Evolutionary conservation across 2,329 filamentous ascomycete genomes (phyloP), one percentile per base, ranked within the genome.

Genomic region (Niveomyces coronatus): DNA sequence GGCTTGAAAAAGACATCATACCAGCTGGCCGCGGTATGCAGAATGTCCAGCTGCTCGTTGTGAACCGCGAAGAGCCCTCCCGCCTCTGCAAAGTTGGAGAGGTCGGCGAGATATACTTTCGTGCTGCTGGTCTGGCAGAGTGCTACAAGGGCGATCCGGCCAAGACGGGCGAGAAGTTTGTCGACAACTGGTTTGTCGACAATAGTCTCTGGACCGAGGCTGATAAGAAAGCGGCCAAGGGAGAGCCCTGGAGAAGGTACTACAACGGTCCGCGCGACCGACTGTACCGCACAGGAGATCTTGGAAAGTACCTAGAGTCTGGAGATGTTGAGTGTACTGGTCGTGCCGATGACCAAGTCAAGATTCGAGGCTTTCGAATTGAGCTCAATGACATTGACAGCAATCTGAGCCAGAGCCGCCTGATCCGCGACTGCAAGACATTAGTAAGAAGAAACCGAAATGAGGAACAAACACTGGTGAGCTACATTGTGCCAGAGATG

Each of bases 341-440:
- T 16, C 73, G 91, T 42, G 79, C 78, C 17, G 89, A 96, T 53
- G 74, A 82, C 48, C 89, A 96, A 56, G 85, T 95, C 64, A 98
- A 96, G 68, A 89, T 96, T 47, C 82, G 91, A 43, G 89, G 89
- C 2, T 96, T 95, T 70, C 74, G 89, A 44, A 94, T 98, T 48
- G 91, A 98, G 62, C 77, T 96, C 31, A 82, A 82, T 45, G 91
- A 96, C 48, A 95, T 96, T 48, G 88, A 96, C 58, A 82, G 71
- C 29, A 81, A 94, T 56, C 64, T 95, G 32, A 82, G 77, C 38
- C 72, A 78, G 31, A 76, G 85, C 60, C 77, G 75, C 1, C 62
- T 93, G 17, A 74, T 96, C 17, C 73, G 85, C 28, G 89, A 96
- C 47, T 86, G 83, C 59, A 79, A 85, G 48, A 96, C 89, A 0